phyloP scores from a whole-genome alignment of 768 basidiomycete genomes.

The Sarcodon aspratus region DNA sequence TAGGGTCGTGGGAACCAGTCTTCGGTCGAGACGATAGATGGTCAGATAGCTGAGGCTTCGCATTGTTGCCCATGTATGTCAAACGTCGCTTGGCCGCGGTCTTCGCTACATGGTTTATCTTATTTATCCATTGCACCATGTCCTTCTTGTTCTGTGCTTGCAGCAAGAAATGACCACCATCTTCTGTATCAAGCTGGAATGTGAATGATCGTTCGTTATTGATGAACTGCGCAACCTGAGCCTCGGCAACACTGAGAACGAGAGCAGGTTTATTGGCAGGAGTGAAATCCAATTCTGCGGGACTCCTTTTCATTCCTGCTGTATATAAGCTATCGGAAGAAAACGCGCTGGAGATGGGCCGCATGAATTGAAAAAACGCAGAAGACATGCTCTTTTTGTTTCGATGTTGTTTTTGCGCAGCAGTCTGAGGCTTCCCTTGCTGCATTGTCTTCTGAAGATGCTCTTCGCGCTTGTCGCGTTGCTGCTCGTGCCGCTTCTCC shows the following conservation, averaged over 20 bases:
- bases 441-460: conserved; percentile 66
- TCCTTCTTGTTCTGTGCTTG: conserved; percentile 64
- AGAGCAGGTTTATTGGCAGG: conserved; percentile 65
- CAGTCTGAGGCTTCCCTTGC: conserved; percentile 34
- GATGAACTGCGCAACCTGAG: conserved; percentile 56
- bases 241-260: conserved; percentile 65
- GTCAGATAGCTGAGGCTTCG: conserved; percentile 65
- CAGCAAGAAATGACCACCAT: conserved; percentile 74
- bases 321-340: conserved; percentile 45
- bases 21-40: conserved; percentile 56
- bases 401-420: conserved; percentile 62
- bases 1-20: conserved; percentile 56
- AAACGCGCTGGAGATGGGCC: conserved; percentile 83
- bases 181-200: conserved; percentile 78
- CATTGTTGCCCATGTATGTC: conserved; percentile 69
- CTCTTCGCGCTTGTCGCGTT: conserved; percentile 66
- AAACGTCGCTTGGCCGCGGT: conserved; percentile 66
- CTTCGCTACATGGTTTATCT: conserved; percentile 59
- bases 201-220: conserved; percentile 77
- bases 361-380: conserved; percentile 76
- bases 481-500: conserved; percentile 69
- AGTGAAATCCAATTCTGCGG: conserved; percentile 65
- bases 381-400: conserved; percentile 82
- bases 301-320: conserved; percentile 37
- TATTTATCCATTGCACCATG: conserved; percentile 70